Percentiles rank a stretch among this genome's conserved stretches.
phyloP scores from a whole-genome alignment of 108 stramenopile species.

The Chaetoceros tenuissimus region DNA sequence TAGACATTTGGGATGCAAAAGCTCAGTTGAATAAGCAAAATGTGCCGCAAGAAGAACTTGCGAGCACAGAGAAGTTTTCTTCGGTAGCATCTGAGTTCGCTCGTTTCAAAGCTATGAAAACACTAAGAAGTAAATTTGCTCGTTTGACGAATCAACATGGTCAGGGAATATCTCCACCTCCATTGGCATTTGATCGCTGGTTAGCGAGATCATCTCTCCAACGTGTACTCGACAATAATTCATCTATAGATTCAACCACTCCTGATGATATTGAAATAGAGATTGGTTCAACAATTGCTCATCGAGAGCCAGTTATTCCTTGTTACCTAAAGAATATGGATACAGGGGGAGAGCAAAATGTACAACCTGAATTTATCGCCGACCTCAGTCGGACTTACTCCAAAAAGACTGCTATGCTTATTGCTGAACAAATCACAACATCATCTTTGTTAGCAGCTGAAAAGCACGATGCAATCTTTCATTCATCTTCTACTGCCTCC shows the following conservation, averaged over 20 bases:
- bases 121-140: constrained; percentile 11
- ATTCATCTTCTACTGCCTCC: too few species aligned
- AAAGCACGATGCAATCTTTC: too few species aligned
- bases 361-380: not conserved
- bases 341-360: constrained; percentile 1
- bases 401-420: constrained; percentile 1
- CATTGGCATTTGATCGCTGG: constrained; percentile 25
- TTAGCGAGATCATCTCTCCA: constrained; percentile 12
- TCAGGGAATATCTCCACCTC: constrained; percentile 8
- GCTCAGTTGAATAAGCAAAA: too few species aligned
- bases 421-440: too few species aligned
- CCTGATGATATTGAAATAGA: not conserved
- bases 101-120: constrained; percentile 18
- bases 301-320: not conserved
- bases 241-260: constrained; percentile 8
- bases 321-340: not conserved
- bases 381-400: not conserved
- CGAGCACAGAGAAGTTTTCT: too few species aligned
- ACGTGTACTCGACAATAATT: constrained; percentile 3
- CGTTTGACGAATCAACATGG: constrained; percentile 5
- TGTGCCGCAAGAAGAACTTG: too few species aligned
- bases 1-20: too few species aligned
- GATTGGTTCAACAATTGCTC: constrained; percentile 1
- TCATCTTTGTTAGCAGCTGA: too few species aligned
- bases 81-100: too few species aligned